Evolutionary conservation across 2,329 filamentous ascomycete genomes (phyloP).

Genomic region (Aureobasidium sp.): DNA sequence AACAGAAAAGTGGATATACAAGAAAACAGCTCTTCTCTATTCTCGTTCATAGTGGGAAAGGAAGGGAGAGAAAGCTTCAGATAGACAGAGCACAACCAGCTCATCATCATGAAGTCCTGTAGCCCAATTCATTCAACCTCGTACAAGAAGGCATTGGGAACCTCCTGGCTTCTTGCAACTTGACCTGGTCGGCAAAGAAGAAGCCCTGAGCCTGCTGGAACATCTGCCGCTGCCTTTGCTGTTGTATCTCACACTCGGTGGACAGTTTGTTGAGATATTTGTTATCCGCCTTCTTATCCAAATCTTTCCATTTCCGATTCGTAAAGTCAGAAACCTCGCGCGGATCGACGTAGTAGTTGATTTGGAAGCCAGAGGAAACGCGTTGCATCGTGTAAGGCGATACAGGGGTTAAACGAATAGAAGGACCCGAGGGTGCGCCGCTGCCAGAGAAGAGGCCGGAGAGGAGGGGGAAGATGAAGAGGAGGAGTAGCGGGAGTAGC

Average conservation of each 20-base stretch:
- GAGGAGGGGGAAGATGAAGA: constrained; percentile 76
- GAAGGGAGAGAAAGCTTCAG: background rate
- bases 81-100: background rate
- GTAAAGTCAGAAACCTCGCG: constrained; percentile 65
- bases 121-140: constrained; percentile 47
- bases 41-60: background rate
- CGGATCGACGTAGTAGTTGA: constrained; percentile 83
- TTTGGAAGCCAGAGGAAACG: constrained; percentile 60
- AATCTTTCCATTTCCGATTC: constrained; percentile 59
- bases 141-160: constrained; percentile 56
- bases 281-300: constrained; percentile 73
- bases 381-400: constrained; percentile 69
- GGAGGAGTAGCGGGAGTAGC: constrained; percentile 71
- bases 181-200: constrained; percentile 74
- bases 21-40: background rate
- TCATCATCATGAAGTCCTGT: constrained; percentile 16
- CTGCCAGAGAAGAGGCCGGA: constrained; percentile 68
- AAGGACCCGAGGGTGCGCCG: constrained; percentile 53
- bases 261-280: constrained; percentile 62
- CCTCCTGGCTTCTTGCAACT: constrained; percentile 63
- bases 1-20: background rate
- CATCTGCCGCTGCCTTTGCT: constrained; percentile 56
- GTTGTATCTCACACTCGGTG: constrained; percentile 68
- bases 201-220: constrained; percentile 77
- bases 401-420: constrained; percentile 68